These are phyloP conservation scores for Leccinum longicurvipes DNA, from an alignment of 768 basidiomycete species.

Conservation along the genomic window DNA sequence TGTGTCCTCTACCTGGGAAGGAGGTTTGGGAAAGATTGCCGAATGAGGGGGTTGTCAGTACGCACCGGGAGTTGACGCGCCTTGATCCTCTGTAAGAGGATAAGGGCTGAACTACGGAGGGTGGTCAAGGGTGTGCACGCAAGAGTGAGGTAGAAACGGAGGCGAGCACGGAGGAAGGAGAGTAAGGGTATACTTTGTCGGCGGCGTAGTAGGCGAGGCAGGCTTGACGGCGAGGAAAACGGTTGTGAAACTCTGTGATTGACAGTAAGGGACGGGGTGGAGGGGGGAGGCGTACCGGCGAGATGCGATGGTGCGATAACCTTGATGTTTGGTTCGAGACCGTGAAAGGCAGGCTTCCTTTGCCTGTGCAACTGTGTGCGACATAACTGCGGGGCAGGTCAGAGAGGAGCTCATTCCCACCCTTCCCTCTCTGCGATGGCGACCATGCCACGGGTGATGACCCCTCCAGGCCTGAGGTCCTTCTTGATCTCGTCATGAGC, in stretches of 20 bases:
- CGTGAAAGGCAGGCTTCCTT: constrained; percentile 98
- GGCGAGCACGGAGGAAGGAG: no score
- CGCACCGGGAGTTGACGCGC: no score
- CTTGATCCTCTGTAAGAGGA: no score
- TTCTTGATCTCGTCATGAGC: constrained; percentile 91
- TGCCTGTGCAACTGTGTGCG: constrained; percentile 98
- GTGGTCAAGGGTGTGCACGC: no score
- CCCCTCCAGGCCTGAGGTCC: constrained; percentile 93
- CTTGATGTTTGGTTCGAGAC: constrained; percentile 97
- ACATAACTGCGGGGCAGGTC: constrained; percentile 69
- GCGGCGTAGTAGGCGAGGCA: constrained; percentile 89
- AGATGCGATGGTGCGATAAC: constrained; percentile 98
- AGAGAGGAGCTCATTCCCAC: constrained; percentile 76
- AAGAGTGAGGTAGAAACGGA: no score
- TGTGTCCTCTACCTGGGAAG: no score
- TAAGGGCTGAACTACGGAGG: no score
- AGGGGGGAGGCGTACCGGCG: constrained; percentile 67
- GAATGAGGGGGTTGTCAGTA: no score
- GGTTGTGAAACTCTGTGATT: constrained; percentile 84
- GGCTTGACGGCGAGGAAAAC: constrained; percentile 92
- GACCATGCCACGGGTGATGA: constrained; percentile 98
- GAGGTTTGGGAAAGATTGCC: no score
- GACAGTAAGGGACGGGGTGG: no score
- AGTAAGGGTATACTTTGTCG: no score
- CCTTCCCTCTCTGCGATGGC: constrained; percentile 86